phyloP scores from a whole-genome alignment of 2,329 filamentous ascomycete genomes.

The Colletotrichum trifolii region DNA sequence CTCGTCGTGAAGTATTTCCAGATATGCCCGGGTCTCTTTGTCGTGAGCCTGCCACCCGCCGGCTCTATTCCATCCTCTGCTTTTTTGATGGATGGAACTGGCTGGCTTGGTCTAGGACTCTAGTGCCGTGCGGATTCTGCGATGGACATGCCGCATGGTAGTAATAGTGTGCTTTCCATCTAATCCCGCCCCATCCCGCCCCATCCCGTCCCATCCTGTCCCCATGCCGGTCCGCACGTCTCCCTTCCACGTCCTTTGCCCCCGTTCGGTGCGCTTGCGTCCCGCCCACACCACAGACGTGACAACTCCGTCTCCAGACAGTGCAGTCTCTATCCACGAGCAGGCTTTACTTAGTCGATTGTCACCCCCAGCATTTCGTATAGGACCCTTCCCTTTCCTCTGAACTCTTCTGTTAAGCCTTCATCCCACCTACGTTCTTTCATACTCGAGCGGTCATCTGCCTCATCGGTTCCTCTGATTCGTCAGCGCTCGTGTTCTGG shows the following conservation, averaged over 20 bases:
- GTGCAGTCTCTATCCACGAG: constrained; percentile 21
- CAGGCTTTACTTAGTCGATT: constrained; percentile 24
- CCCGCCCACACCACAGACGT: constrained; percentile 31
- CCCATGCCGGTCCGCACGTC: constrained; percentile 14
- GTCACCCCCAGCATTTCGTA: neutral
- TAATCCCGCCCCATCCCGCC: constrained; percentile 10
- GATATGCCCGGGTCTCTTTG: too few relatives aligned
- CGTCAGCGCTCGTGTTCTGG: neutral
- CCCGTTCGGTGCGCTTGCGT: constrained; percentile 8
- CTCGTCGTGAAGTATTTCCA: too few relatives aligned
- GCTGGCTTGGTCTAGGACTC: too few relatives aligned
- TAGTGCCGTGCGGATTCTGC: neutral
- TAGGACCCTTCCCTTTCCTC: neutral
- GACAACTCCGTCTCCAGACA: constrained; percentile 29
- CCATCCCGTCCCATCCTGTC: constrained; percentile 15
- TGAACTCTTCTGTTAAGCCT: neutral
- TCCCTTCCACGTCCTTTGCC: constrained; percentile 18
- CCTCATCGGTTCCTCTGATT: neutral
- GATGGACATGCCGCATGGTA: constrained; percentile 1
- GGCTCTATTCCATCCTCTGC: too few relatives aligned
- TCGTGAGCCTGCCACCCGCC: too few relatives aligned
- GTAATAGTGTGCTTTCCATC: constrained; percentile 8
- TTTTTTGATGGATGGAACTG: too few relatives aligned
- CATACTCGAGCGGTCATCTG: too few relatives aligned
- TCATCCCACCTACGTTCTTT: too few relatives aligned